These are phyloP conservation scores for Cladorrhinum sp. DNA, from an alignment of 2,329 filamentous ascomycete genomes.

Conservation along the genomic window DNA sequence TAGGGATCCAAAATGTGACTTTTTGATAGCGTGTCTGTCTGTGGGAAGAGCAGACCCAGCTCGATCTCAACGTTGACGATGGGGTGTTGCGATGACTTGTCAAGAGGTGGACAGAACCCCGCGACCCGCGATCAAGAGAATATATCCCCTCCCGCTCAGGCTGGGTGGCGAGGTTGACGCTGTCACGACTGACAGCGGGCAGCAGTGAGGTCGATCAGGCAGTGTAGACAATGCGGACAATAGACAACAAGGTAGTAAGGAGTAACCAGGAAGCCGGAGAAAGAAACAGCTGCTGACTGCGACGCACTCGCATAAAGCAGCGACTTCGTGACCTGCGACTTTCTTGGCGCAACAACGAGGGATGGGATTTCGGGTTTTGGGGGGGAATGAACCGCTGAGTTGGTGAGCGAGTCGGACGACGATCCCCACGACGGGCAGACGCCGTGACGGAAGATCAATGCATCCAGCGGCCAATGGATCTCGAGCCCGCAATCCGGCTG, in stretches of 20 bases:
- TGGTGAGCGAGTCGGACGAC: not conserved
- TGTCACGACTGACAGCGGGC: constrained; percentile 19
- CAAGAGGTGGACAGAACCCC: not conserved
- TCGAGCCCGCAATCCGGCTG: constrained; percentile 6
- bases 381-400: constrained; percentile 7
- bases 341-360: constrained; percentile 14
- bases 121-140: constrained; percentile 25
- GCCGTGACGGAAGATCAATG: constrained; percentile 15
- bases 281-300: constrained; percentile 9
- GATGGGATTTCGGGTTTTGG: constrained; percentile 23
- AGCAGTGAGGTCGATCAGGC: constrained; percentile 13
- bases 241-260: constrained; percentile 7
- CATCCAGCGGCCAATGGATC: constrained; percentile 13
- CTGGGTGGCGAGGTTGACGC: constrained; percentile 26
- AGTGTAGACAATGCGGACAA: constrained; percentile 9
- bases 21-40: constrained; percentile 5
- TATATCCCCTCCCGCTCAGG: constrained; percentile 23
- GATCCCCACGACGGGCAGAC: constrained; percentile 1
- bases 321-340: constrained; percentile 27
- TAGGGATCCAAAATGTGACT: constrained; percentile 18
- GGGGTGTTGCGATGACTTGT: constrained; percentile 9
- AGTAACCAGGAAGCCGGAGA: constrained; percentile 17
- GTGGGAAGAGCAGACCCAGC: not conserved
- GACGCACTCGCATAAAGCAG: constrained; percentile 26
- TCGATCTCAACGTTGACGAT: constrained; percentile 9